Conservation (phyloP, 1,284 basidiomycete species). For the Amylostereum areolatum region DNA sequence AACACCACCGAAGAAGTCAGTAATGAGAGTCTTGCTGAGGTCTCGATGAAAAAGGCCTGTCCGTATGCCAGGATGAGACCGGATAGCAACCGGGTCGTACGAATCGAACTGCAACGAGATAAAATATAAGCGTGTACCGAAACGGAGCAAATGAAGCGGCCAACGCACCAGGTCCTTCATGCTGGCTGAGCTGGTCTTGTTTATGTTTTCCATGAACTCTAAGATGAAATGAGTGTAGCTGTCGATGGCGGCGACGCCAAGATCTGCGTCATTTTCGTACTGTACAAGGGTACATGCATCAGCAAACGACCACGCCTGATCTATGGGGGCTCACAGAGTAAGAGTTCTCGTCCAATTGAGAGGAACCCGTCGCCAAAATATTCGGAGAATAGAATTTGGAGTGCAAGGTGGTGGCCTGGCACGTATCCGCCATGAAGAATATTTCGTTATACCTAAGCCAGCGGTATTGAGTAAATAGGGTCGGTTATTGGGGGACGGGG, state of each 20-base stretch:
- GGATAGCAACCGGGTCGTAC: slow-evolving; percentile 72
- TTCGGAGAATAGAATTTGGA: slow-evolving; percentile 94
- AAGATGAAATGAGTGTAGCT: slow-evolving; percentile 91
- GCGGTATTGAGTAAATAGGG: no score
- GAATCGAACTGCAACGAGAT: slow-evolving; percentile 59
- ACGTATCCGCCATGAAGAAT: slow-evolving; percentile 98
- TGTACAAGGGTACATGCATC: slow-evolving; percentile 22
- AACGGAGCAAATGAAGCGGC: neutral
- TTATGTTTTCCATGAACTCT: slow-evolving; percentile 86
- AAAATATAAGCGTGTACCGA: neutral
- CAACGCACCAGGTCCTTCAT: slow-evolving; percentile 78
- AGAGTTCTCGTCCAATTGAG: slow-evolving; percentile 84
- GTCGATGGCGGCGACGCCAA: slow-evolving; percentile 96
- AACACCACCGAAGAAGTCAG: slow-evolving; percentile 95
- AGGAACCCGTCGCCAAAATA: slow-evolving; percentile 90
- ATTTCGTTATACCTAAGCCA: slow-evolving; percentile 85
- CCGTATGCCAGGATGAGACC: slow-evolving; percentile 84
- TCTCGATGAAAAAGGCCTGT: slow-evolving; percentile 76
- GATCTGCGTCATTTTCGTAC: slow-evolving; percentile 90
- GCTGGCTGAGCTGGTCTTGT: slow-evolving; percentile 81
- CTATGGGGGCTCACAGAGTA: slow-evolving; percentile 67
- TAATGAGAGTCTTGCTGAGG: slow-evolving; percentile 70
- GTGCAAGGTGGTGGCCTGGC: slow-evolving; percentile 96
- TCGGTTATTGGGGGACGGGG: neutral
- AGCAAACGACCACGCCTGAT: no score